phyloP scores from a whole-genome alignment of 768 basidiomycete species.

The Thelephora aurantiotincta region DNA sequence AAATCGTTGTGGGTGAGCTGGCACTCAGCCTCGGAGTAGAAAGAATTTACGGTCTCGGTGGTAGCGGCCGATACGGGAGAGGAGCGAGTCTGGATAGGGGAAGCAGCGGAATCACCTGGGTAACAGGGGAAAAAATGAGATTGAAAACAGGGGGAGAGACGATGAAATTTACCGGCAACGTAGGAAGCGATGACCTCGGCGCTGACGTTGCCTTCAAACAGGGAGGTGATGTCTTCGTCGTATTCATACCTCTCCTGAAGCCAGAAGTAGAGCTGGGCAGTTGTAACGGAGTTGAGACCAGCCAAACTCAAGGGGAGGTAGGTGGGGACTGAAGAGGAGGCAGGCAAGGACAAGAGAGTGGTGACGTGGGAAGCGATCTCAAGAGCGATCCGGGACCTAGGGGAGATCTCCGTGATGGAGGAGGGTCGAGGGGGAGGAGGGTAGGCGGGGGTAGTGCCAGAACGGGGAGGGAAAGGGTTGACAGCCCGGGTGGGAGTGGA shows the following conservation, averaged over 20 bases:
- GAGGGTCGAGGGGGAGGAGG: neutral
- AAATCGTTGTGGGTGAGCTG: neutral
- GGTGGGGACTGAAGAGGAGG: neutral
- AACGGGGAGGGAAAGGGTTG: neutral
- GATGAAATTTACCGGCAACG: neutral
- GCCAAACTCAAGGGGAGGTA: neutral
- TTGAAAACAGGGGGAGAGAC: neutral
- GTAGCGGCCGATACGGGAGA: too few relatives aligned
- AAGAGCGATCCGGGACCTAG: neutral
- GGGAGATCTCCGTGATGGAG: neutral
- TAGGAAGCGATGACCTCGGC: neutral
- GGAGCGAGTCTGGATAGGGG: too few relatives aligned
- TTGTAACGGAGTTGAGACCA: neutral
- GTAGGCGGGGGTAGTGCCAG: neutral
- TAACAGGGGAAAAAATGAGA: neutral
- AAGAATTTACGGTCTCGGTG: neutral
- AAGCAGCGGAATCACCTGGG: neutral
- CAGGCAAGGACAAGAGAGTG: neutral
- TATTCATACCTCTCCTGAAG: constrained; percentile 2
- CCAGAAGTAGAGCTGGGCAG: constrained; percentile 2
- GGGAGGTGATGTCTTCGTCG: neutral
- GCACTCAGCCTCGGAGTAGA: neutral
- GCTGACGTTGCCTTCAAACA: neutral
- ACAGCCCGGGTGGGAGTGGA: neutral
- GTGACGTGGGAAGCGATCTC: constrained; percentile 2